A percentile compares a stretch with the other conserved stretches of the same genome.
Evolutionary conservation across 2,329 filamentous ascomycete genomes (phyloP).

Genomic region (Decorospora gaudefroyi): DNA sequence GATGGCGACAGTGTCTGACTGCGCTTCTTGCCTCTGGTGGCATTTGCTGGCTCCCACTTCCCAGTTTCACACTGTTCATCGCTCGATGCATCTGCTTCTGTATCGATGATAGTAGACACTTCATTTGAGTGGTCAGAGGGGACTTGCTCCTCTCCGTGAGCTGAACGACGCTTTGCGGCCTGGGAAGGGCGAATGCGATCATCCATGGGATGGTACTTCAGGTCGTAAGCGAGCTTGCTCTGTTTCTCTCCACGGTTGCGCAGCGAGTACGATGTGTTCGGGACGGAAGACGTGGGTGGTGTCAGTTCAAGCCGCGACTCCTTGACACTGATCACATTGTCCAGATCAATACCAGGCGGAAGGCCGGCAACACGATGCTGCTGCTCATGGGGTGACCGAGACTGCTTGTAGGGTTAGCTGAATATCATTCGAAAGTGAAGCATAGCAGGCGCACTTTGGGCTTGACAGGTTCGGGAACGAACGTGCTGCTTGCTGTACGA

Average conservation of each 20-base stretch:
- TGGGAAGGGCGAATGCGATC: conserved; percentile 34
- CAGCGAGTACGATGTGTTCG: conserved; percentile 16
- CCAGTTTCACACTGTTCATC: conserved; percentile 14
- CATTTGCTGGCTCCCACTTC: background rate
- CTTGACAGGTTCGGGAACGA: background rate
- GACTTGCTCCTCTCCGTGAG: conserved; percentile 23
- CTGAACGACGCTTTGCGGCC: conserved; percentile 33
- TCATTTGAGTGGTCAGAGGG: conserved; percentile 3
- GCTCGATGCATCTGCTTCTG: conserved; percentile 3
- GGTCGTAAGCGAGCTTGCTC: conserved; percentile 35
- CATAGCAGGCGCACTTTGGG: background rate
- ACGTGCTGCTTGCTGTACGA: background rate
- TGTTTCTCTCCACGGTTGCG: conserved; percentile 19
- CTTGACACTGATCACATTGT: conserved; percentile 20
- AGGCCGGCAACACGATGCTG: background rate
- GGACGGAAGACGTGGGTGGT: conserved; percentile 10
- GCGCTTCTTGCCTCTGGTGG: conserved; percentile 18
- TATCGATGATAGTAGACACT: conserved; percentile 2
- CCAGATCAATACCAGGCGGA: conserved; percentile 17
- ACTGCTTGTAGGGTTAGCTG: no score
- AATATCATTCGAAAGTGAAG: background rate
- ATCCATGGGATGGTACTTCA: conserved; percentile 45
- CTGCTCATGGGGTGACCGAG: background rate
- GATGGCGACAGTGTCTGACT: conserved; percentile 1
- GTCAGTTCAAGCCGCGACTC: background rate